Conservation (phyloP, 805 yeast species). For the Spathaspora arborariae region DNA sequence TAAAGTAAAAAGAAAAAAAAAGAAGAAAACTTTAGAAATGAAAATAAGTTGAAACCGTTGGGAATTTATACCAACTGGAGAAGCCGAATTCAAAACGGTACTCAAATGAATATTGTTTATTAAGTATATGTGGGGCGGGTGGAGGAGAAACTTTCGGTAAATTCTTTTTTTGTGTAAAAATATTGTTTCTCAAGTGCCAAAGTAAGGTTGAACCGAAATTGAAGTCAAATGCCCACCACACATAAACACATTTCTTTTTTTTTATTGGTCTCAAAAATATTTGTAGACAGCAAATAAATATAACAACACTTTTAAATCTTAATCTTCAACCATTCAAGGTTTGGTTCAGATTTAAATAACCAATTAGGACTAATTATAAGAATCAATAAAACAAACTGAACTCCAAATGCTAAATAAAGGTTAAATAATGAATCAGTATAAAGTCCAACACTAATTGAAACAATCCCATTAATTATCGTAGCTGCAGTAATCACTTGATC, state of each 20-base stretch:
- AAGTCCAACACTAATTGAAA: conserved; percentile 8
- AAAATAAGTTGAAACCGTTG: neutral
- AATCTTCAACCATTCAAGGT: conserved; percentile 9
- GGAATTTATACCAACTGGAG: neutral
- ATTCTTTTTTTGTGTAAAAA: neutral
- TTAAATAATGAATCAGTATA: conserved; percentile 2
- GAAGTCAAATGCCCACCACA: neutral
- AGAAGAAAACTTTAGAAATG: neutral
- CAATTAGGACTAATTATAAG: conserved; percentile 10
- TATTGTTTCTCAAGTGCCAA: neutral
- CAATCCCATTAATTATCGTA: conserved; percentile 1
- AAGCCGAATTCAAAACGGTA: neutral
- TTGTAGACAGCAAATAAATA: neutral
- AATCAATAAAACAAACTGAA: conserved; percentile 7
- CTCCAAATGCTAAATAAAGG: conserved; percentile 5
- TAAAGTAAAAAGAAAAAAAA: neutral
- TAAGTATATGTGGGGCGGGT: neutral
- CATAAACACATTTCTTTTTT: neutral
- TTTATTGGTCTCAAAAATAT: too few species aligned
- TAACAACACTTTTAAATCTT: conserved; percentile 1
- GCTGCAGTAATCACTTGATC: conserved; percentile 4
- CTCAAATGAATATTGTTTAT: neutral
- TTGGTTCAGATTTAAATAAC: conserved; percentile 6
- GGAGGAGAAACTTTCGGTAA: neutral
- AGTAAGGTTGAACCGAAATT: conserved; percentile 1